Percentiles rank a stretch among this genome's conserved stretches.
These are phyloP conservation scores for Ogataea trehaloabstinens DNA, from an alignment of 805 yeast species.

Conservation along the genomic window DNA sequence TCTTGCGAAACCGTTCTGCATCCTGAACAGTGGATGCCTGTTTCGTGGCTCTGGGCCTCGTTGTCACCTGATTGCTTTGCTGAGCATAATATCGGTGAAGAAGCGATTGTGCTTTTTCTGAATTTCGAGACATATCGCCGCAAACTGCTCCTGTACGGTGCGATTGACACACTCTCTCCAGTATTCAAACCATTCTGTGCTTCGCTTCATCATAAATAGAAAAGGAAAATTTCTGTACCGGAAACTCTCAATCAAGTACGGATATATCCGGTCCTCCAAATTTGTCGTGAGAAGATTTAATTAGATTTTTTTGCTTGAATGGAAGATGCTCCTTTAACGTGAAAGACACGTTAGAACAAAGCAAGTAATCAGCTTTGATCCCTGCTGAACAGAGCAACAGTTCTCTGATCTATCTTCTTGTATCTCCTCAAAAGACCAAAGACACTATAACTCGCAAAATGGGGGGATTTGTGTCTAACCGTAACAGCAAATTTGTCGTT, in stretches of 20 bases:
- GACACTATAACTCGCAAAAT: too few relatives aligned
- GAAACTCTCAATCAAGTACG: too few relatives aligned
- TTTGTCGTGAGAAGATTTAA: too few relatives aligned
- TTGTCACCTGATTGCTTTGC: conserved; percentile 42
- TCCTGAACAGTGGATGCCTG: conserved; percentile 54
- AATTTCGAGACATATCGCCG: conserved; percentile 83
- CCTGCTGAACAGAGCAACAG: too few relatives aligned
- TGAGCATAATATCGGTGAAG: conserved; percentile 64
- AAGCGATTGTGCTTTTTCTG: conserved; percentile 72
- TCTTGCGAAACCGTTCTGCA: conserved; percentile 69
- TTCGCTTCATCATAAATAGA: background rate
- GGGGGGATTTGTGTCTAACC: conserved; percentile 30
- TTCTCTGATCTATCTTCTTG: too few relatives aligned
- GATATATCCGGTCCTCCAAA: too few relatives aligned
- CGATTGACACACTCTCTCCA: background rate
- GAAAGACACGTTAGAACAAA: too few relatives aligned
- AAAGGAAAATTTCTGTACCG: background rate
- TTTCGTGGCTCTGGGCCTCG: conserved; percentile 61
- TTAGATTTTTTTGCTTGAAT: too few relatives aligned
- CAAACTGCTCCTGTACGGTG: too few relatives aligned
- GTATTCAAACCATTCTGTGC: conserved; percentile 1
- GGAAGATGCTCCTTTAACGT: too few relatives aligned
- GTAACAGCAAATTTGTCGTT: conserved; percentile 52
- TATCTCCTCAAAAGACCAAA: too few relatives aligned
- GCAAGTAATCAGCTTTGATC: too few relatives aligned